Conservation (phyloP, 805 yeast genomes). For the Candida chauliodis region DNA sequence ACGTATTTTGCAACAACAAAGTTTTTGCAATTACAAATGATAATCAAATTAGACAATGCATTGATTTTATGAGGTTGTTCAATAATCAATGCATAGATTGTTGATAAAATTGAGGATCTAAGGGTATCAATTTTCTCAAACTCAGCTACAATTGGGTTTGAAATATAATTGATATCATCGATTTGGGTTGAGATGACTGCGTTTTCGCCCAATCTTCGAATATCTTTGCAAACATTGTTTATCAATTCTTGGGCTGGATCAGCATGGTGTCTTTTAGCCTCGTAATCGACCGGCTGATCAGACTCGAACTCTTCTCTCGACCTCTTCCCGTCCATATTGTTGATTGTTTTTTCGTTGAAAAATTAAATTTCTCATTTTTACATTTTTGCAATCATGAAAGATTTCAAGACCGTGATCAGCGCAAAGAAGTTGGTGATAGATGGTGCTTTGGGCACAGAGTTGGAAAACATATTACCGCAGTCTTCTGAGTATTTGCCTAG, state of each 20-base stretch:
- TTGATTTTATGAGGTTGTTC: constrained; percentile 93
- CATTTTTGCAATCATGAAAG: constrained; percentile 8
- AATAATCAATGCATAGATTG: constrained; percentile 61
- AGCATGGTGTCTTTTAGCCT: constrained; percentile 32
- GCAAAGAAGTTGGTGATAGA: constrained; percentile 30
- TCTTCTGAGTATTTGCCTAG: constrained; percentile 18
- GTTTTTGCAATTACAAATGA: constrained; percentile 61
- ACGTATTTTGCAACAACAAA: constrained; percentile 65
- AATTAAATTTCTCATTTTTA: neutral
- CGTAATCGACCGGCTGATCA: constrained; percentile 10
- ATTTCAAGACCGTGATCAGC: constrained; percentile 2
- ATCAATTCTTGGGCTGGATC: constrained; percentile 41
- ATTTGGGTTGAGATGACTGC: constrained; percentile 36
- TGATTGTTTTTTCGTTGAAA: constrained; percentile 2
- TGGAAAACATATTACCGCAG: constrained; percentile 45
- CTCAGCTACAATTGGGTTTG: constrained; percentile 62
- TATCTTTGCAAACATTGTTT: constrained; percentile 42
- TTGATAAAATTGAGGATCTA: constrained; percentile 55
- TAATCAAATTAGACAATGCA: constrained; percentile 63
- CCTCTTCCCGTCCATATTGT: constrained; percentile 19
- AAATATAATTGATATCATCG: constrained; percentile 59
- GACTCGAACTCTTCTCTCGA: constrained; percentile 28
- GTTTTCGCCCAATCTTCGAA: constrained; percentile 42
- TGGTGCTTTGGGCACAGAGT: constrained; percentile 66
- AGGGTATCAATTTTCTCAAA: constrained; percentile 60